Evolutionary conservation across 768 basidiomycete species (phyloP).

Genomic region (Rhodotorula sphaerocarpa): DNA sequence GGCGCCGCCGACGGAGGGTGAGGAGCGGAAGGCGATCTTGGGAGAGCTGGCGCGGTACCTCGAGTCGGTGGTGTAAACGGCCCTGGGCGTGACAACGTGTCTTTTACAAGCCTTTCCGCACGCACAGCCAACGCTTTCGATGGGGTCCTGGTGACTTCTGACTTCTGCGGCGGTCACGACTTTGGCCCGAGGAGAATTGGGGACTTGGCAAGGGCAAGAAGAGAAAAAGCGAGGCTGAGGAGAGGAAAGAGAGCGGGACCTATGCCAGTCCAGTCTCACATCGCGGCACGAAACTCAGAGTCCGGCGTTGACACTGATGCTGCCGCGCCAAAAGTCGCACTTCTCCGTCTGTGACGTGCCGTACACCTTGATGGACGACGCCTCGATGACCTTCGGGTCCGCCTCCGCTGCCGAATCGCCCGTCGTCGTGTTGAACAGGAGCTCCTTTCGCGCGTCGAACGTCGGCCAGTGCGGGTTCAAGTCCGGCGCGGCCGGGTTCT

Average conservation of each 20-base stretch:
- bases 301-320: not conserved
- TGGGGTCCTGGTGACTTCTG: no score
- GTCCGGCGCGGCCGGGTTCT: not conserved
- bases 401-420: not conserved
- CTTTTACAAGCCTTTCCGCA: no score
- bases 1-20: constrained; percentile 56
- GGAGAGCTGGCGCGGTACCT: constrained; percentile 39
- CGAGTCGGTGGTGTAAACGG: constrained; percentile 15
- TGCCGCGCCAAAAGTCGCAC: constrained; percentile 1
- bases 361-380: no score
- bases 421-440: not conserved
- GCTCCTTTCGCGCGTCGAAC: not conserved
- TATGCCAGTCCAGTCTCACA: not conserved
- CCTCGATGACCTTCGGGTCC: not conserved
- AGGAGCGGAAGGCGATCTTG: constrained; percentile 45
- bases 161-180: no score
- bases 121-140: no score
- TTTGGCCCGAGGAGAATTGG: not conserved
- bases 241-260: no score
- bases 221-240: no score
- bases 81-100: no score
- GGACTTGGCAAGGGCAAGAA: not conserved
- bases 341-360: not conserved
- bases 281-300: not conserved
- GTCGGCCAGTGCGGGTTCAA: constrained; percentile 2